Conservation (phyloP, 208 protist species). For the Jaenimonas drosophilae region DNA sequence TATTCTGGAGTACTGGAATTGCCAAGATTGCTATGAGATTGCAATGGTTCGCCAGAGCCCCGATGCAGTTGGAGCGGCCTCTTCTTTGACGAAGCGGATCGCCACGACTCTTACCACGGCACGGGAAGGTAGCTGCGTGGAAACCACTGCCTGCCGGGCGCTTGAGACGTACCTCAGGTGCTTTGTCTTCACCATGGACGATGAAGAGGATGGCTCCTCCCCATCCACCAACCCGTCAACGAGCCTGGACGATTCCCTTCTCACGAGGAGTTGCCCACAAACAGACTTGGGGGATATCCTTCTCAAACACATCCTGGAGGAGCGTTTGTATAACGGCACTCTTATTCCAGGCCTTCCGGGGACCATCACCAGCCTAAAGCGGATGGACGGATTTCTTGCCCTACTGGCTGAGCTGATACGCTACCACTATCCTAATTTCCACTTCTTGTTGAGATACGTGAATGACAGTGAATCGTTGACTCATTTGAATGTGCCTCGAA, state of each 20-base stretch:
- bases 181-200: conserved; percentile 23
- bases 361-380: conserved; percentile 38
- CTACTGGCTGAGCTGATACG: conserved; percentile 57
- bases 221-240: too few relatives aligned
- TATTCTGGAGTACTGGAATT: conserved; percentile 75
- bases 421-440: conserved; percentile 56
- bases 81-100: conserved; percentile 44
- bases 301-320: conserved; percentile 34
- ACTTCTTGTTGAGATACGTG: conserved; percentile 35
- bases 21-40: conserved; percentile 58
- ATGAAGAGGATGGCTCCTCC: conserved; percentile 3
- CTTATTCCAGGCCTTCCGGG: conserved; percentile 35
- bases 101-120: conserved; percentile 18
- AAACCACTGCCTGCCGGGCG: conserved; percentile 44
- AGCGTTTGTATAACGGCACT: conserved; percentile 74
- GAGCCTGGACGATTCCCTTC: too few relatives aligned
- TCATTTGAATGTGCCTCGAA: conserved; percentile 37
- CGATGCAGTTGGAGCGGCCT: too few relatives aligned
- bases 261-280: conserved; percentile 23
- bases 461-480: conserved; percentile 14
- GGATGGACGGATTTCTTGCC: conserved; percentile 40
- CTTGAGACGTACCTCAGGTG: conserved; percentile 62
- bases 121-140: conserved; percentile 56
- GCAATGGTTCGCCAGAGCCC: too few relatives aligned
- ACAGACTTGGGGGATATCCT: conserved; percentile 29